Evolutionary conservation across 257 asterid species (phyloP), one percentile per base, ranked within the genome.

Genomic region (Solanum sitiens): DNA sequence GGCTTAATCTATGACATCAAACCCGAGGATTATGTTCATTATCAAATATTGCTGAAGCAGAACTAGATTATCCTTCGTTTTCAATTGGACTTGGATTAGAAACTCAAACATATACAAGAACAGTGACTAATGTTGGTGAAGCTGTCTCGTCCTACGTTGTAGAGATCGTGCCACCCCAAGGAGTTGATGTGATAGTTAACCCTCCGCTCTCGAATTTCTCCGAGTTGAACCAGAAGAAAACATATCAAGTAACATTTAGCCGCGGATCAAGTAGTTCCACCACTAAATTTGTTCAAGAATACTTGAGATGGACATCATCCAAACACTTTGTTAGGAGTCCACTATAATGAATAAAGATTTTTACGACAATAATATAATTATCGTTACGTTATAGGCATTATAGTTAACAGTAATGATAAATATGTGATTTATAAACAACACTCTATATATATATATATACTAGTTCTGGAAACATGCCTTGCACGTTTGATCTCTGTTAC

Each of bases 271-370:
- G 72, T 25, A 83, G 32, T 35, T 68, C 42, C 42, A 32, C n/a
- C 13, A 72, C 39, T 72, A 84, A 25, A 21, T 61, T 23, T 21
- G 30, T 61, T 61, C 68, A 61, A 61, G 68, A 30, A 61, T 61
- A 9, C 68, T 61, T 61, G 42, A 30, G 59, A 6, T 91, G 93
- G 91, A 72, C 65, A 35, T 91, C 91, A 33, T 21, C 11, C 15
- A 84, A 86, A 5, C 61, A 87, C 73, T 16, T 40, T 11, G 90
- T 91, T 23, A 86, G 87, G 86, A 91, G 68, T 77, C 89, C 87
- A 44, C 15, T 44, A 44, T 11, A 44, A 44, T 44, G 50, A 44
- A 44, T 44, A 42, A 42, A 9, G 12, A 42, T 42, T 42, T 42
- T 42, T 42, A 44, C 0, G 15, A 44, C 5, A 44, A 44, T 44